Evolutionary conservation across 257 asterid species (phyloP), one percentile per base, ranked within the genome.

Genomic region (Rehmannia glutinosa): DNA sequence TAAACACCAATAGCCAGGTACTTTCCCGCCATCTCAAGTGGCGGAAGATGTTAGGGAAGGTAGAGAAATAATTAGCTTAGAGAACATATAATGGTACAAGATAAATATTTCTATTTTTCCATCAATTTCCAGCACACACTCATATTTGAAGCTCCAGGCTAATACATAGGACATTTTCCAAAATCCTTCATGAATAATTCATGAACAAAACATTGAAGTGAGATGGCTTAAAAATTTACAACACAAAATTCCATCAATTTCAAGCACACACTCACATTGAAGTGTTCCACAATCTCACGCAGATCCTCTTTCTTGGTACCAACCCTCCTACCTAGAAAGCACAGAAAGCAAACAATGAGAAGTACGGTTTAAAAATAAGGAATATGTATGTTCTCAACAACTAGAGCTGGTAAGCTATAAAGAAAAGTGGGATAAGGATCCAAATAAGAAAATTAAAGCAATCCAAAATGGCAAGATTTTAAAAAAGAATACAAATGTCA

Each of bases 201-300:
- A 32, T 25, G 39, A 53, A 53, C 11, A 8, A 8, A 30, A 20
- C 28, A 51, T 36, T 51, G 24, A 35, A 20, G n/a, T 32, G 61
- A 49, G 61, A 49, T 19, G 50, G 50, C 19, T 24, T 20, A 49
- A 64, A 23, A 35, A 25, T 21, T 53, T 8, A 19, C 30, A 21
- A 30, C 45, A 20, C 11, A 30, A 27, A n/a, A n/a, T n/a, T n/a
- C n/a, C n/a, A n/a, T n/a, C n/a, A n/a, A n/a, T n/a, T n/a, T n/a
- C n/a, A n/a, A n/a, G n/a, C n/a, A n/a, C 24, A 75, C 41, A 83
- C 98, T 87, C 79, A 92, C 98, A 77, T 91, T 93, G 71, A 90
- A 93, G 82, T 93, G 92, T 62, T 84, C 96, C 62, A 88, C 82
- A 54, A 90, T 77, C 79, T 93, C 97, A 39, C 78, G 87, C 59